Evolutionary conservation across 2,329 filamentous ascomycete genomes (phyloP).

Genomic region (Diaporthe sp.): DNA sequence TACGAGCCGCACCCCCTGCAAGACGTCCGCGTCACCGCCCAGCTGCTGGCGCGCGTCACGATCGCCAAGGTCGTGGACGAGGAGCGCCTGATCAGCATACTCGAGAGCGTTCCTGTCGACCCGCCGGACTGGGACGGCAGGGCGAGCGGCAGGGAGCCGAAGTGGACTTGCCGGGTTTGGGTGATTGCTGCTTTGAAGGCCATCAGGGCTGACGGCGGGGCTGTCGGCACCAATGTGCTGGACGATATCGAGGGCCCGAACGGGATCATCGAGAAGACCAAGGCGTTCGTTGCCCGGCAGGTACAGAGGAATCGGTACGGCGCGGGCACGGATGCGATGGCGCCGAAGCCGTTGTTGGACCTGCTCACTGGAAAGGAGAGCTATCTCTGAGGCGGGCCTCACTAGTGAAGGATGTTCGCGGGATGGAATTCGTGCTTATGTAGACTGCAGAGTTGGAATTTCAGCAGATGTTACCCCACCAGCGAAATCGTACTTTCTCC

Average conservation of each 20-base stretch:
- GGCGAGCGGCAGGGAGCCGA: not conserved
- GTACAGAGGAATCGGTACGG: not conserved
- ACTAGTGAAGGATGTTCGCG: too few relatives aligned
- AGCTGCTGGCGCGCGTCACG: not conserved
- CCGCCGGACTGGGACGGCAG: not conserved
- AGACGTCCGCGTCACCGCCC: slow-evolving; percentile 4
- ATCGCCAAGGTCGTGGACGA: slow-evolving; percentile 13
- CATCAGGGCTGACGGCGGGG: not conserved
- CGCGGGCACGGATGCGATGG: not conserved
- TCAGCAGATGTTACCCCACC: slow-evolving; percentile 19
- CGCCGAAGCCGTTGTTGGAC: slow-evolving; percentile 9
- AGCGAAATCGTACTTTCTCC: slow-evolving; percentile 1
- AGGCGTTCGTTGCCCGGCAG: slow-evolving; percentile 13
- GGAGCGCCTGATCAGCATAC: not conserved
- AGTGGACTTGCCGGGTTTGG: slow-evolving; percentile 23
- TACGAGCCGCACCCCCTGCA: not conserved
- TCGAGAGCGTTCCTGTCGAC: not conserved
- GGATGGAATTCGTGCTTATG: not conserved
- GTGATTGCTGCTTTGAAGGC: slow-evolving; percentile 3
- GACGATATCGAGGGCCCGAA: slow-evolving; percentile 5
- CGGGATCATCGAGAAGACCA: slow-evolving; percentile 4
- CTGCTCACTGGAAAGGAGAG: slow-evolving; percentile 9
- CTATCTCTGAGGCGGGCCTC: not conserved
- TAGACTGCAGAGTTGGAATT: too few relatives aligned
- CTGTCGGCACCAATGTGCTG: not conserved